phyloP scores from a whole-genome alignment of 352 stramenopile genomes.

The Globisporangium carolinianum region DNA sequence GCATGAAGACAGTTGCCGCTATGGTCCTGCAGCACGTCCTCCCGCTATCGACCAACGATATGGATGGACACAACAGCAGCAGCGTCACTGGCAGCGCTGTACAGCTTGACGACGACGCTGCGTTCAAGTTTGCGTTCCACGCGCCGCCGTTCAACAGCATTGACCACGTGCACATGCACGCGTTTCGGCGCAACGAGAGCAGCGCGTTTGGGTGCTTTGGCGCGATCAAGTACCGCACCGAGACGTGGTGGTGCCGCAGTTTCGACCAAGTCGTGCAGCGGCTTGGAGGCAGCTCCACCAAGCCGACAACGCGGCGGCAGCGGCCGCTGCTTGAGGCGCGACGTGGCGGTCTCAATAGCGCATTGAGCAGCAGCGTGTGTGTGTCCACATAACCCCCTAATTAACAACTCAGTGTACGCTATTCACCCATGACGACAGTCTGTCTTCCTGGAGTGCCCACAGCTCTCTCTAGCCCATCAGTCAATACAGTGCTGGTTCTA shows the following conservation, averaged over 20 bases:
- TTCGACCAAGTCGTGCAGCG: conserved; percentile 68
- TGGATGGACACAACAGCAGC: not conserved
- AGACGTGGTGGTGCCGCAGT: conserved; percentile 84
- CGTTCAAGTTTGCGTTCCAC: conserved; percentile 77
- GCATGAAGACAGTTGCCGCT: conserved; percentile 63
- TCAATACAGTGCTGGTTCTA: no score
- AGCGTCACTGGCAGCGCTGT: not conserved
- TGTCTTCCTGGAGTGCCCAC: no score
- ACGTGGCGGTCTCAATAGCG: not conserved
- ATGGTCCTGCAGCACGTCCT: conserved; percentile 28
- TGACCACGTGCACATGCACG: conserved; percentile 88
- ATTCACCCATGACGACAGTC: no score
- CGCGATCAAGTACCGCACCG: conserved; percentile 79
- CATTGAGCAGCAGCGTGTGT: not conserved
- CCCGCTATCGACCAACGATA: conserved; percentile 3
- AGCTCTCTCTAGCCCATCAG: no score
- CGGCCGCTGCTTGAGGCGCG: not conserved
- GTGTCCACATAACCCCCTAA: not conserved
- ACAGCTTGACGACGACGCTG: conserved; percentile 21
- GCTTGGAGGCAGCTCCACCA: conserved; percentile 9
- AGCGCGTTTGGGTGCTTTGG: conserved; percentile 55
- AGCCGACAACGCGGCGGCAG: not conserved
- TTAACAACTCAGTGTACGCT: not conserved
- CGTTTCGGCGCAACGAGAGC: conserved; percentile 53
- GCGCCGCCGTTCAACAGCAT: conserved; percentile 86